phyloP scores from a whole-genome alignment of 768 basidiomycete species.

The Gymnopilus dilepis region DNA sequence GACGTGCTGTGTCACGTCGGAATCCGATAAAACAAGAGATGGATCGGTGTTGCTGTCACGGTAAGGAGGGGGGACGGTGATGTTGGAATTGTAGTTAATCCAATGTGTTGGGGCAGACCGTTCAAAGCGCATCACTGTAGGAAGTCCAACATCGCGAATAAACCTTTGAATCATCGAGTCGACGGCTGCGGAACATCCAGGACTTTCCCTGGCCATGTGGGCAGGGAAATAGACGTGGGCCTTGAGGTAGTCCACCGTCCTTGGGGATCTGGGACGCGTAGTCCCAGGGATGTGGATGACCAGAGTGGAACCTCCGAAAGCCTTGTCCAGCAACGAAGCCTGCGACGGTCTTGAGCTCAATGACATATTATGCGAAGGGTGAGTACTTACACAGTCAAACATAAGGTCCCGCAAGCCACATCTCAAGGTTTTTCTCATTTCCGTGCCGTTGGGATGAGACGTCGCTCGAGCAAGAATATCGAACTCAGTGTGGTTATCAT shows the following conservation, averaged over 20 bases:
- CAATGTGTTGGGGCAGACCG: background rate
- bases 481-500: too few relatives aligned
- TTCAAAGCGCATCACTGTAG: background rate
- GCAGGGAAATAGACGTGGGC: background rate
- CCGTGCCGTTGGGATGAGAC: too few relatives aligned
- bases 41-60: too few relatives aligned
- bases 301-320: background rate
- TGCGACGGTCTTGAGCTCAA: background rate
- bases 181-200: background rate
- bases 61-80: too few relatives aligned
- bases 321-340: background rate
- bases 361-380: background rate
- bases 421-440: background rate
- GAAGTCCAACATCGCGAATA: background rate
- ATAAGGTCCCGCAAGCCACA: background rate
- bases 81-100: too few relatives aligned
- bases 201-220: background rate
- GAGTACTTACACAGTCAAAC: background rate
- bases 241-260: background rate
- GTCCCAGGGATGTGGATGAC: background rate
- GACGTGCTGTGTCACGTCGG: too few relatives aligned
- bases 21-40: too few relatives aligned
- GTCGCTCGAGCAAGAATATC: too few relatives aligned
- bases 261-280: background rate
- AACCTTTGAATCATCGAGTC: background rate